Evolutionary conservation across 139 green algal genomes (phyloP), one percentile per base, ranked within the genome.

Genomic region (Chlamydomonas sphaeroides): DNA sequence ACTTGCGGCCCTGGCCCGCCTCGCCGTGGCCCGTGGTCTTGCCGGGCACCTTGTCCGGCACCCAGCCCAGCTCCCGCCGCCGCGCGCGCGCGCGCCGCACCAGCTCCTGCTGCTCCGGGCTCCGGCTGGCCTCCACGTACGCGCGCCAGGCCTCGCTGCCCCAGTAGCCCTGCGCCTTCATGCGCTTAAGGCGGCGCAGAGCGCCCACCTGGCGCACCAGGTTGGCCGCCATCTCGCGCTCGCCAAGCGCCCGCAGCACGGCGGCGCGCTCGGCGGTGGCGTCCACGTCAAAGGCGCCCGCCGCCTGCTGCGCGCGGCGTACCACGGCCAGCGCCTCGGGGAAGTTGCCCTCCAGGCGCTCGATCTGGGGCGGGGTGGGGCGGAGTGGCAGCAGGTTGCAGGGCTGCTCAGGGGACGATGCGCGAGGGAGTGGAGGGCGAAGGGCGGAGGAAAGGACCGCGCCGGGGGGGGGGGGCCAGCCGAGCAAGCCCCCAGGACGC

Each of bases 101-200:
- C 39, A 84, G 26, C 23, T 20, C 30, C 33, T 57, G 48, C 45
- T 74, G 65, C 49, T 84, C 77, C 10, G 26, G 7, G 48, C 39
- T 59, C 15, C 65, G 48, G 5, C 65, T 75, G 0, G 61, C 33
- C 35, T 74, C 77, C 10, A 76, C 42, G 77, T 59, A 84, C 11
- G 77, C 77, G 36, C 77, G 77, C 77, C 77, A 84, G 23, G 77
- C 77, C 65, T 84, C 77, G 36, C 65, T 76, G 77, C 77, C 77
- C 77, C 77, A 84, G 49, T 76, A 84, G 77, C 77, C 77, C 65
- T 84, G 65, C 48, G 57, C 65, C 77, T 84, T 84, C 77, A 84
- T 84, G 65, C 65, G 48, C 25, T 61, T 57, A 0, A 84, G 77
- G 25, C 33, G n/a, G 26, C 45, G 42, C 5, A 86, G 45, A 26